A percentile compares a stretch with the other conserved stretches of the same genome.
Evolutionary conservation across 192 early-diverging fungal genomes (phyloP).

Genomic region (Obelidium mucronatum): DNA sequence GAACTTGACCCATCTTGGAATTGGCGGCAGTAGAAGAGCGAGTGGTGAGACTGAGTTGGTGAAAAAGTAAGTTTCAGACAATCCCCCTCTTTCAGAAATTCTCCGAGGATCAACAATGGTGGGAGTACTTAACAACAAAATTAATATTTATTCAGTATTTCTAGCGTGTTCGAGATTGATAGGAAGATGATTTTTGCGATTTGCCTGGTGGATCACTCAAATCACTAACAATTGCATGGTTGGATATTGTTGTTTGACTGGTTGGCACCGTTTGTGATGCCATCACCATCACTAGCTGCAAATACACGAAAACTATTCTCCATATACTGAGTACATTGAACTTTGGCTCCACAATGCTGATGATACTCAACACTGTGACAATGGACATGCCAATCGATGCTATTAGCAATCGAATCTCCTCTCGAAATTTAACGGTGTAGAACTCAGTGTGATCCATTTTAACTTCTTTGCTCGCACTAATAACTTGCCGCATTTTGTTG

Average conservation of each 20-base stretch:
- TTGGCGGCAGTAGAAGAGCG: too few relatives aligned
- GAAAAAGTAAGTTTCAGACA: too few relatives aligned
- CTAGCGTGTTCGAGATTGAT: too few relatives aligned
- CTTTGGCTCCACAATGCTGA: not conserved
- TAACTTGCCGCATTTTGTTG: not conserved
- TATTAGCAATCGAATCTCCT: not conserved
- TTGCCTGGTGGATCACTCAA: too few relatives aligned
- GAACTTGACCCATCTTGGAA: slow-evolving; percentile 6
- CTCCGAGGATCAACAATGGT: too few relatives aligned
- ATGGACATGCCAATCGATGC: not conserved
- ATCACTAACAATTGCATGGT: too few relatives aligned
- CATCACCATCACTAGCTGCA: not conserved
- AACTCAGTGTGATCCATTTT: not conserved
- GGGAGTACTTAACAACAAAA: too few relatives aligned
- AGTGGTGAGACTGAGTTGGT: too few relatives aligned
- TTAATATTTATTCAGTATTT: too few relatives aligned
- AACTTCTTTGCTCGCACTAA: not conserved
- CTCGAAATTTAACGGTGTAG: not conserved
- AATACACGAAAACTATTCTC: slow-evolving; percentile 11
- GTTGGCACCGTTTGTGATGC: not conserved
- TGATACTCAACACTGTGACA: not conserved
- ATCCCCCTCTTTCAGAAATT: too few relatives aligned
- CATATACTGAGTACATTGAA: not conserved
- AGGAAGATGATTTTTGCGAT: too few relatives aligned
- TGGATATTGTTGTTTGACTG: too few relatives aligned